A percentile compares a stretch with the other conserved stretches of the same genome.
These are phyloP conservation scores for Solanum hybrid DNA, from an alignment of 305 asterid species.

Conservation along the genomic window DNA sequence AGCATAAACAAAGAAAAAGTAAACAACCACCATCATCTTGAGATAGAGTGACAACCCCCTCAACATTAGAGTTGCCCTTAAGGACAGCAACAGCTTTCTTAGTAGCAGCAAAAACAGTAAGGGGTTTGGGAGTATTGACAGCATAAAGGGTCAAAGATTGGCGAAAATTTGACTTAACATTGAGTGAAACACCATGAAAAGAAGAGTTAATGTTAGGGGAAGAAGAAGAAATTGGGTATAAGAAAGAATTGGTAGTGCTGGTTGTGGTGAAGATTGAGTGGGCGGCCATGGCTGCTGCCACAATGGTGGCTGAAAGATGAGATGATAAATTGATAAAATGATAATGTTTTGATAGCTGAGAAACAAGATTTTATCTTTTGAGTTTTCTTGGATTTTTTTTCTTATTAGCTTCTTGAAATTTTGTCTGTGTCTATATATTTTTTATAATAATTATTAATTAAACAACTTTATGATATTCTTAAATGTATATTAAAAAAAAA, in stretches of 20 bases:
- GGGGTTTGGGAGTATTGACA: slow-evolving; percentile 44
- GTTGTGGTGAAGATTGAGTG: slow-evolving; percentile 32
- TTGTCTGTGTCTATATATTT: background rate
- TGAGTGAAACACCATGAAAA: slow-evolving; percentile 51
- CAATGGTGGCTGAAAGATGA: background rate
- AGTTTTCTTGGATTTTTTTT: background rate
- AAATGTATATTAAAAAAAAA: too few relatives aligned
- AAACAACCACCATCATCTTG: slow-evolving; percentile 66
- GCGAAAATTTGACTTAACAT: slow-evolving; percentile 25
- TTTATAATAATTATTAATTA: too few relatives aligned
- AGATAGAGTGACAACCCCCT: slow-evolving; percentile 81
- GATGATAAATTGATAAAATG: background rate
- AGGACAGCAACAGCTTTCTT: slow-evolving; percentile 87
- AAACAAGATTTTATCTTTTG: background rate
- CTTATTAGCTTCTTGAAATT: background rate
- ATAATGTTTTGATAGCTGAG: background rate
- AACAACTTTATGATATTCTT: background rate
- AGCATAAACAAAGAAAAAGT: background rate
- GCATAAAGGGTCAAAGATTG: slow-evolving; percentile 38
- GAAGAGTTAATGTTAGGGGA: slow-evolving; percentile 19
- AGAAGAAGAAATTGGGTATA: slow-evolving; percentile 26
- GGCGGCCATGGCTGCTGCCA: slow-evolving; percentile 72
- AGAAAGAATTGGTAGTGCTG: slow-evolving; percentile 22
- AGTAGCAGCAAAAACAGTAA: slow-evolving; percentile 57
- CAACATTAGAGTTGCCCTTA: slow-evolving; percentile 65